Evolutionary conservation across 1,284 basidiomycete species (phyloP).

Genomic region (Rugosomyces carneus): DNA sequence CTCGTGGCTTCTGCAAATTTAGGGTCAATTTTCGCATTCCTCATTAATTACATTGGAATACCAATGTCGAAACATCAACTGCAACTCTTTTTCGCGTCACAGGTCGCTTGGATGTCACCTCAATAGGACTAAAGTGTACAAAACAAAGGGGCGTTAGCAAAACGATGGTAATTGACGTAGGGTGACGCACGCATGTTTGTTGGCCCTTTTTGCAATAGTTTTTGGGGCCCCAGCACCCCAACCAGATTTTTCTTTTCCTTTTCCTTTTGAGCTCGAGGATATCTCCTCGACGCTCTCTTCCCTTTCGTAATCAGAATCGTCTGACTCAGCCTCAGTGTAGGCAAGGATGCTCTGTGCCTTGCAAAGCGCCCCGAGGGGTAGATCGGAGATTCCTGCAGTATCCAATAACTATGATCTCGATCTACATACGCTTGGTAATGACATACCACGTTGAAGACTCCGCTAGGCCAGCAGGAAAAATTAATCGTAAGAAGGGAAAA

Average conservation of each 20-base stretch:
- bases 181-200: conserved; percentile 82
- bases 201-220: conserved; percentile 56
- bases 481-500: conserved; percentile 1
- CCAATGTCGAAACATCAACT: conserved; percentile 64
- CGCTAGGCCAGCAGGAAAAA: conserved; percentile 23
- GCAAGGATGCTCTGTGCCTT: conserved; percentile 57
- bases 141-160: neutral
- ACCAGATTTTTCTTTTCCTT: conserved; percentile 30
- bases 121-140: conserved; percentile 56
- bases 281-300: conserved; percentile 17
- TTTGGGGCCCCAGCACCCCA: conserved; percentile 35
- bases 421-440: conserved; percentile 10
- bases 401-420: conserved; percentile 10
- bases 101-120: conserved; percentile 82
- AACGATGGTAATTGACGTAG: too few relatives aligned
- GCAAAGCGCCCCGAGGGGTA: conserved; percentile 63
- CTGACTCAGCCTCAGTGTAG: conserved; percentile 31
- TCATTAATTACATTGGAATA: conserved; percentile 30
- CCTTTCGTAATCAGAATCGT: conserved; percentile 24
- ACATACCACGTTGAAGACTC: conserved; percentile 28
- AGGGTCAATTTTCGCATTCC: conserved; percentile 1
- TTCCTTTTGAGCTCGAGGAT: conserved; percentile 15
- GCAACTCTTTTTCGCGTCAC: conserved; percentile 77
- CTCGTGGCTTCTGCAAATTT: conserved; percentile 60
- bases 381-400: conserved; percentile 43